A percentile compares a stretch with the other conserved stretches of the same genome.
phyloP scores from a whole-genome alignment of 805 yeast genomes.

The Metschnikowia colocasiae region DNA sequence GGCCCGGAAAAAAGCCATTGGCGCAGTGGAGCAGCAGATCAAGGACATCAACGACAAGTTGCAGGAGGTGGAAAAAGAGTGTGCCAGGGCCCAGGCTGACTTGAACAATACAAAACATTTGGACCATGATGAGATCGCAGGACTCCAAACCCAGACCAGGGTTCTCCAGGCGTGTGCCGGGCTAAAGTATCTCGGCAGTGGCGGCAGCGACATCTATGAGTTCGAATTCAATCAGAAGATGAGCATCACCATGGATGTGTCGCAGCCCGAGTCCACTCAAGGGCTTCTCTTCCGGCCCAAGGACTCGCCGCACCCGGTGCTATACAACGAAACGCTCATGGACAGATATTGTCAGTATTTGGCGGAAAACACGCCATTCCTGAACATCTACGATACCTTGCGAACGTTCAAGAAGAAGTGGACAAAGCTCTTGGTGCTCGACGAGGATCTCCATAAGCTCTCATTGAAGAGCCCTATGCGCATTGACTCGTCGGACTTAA shows the following conservation, averaged over 20 bases:
- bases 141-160: constrained; percentile 18
- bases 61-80: constrained; percentile 22
- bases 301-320: background rate
- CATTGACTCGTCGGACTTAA: constrained; percentile 1
- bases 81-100: constrained; percentile 8
- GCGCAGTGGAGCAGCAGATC: constrained; percentile 12
- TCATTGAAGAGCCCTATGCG: constrained; percentile 28
- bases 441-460: constrained; percentile 29
- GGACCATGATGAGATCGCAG: constrained; percentile 13
- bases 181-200: constrained; percentile 17
- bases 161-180: constrained; percentile 27
- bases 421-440: constrained; percentile 20
- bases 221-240: constrained; percentile 15
- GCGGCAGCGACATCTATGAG: constrained; percentile 5
- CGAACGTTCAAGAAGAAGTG: constrained; percentile 8
- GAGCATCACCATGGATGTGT: constrained; percentile 9
- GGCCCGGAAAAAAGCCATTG: constrained; percentile 11
- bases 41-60: constrained; percentile 10
- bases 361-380: constrained; percentile 9
- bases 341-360: constrained; percentile 14
- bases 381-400: constrained; percentile 15
- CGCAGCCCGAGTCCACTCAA: constrained; percentile 7
- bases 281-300: constrained; percentile 8
- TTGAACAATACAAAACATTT: constrained; percentile 13
- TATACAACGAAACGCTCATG: constrained; percentile 18